Conservation (phyloP, 176 grass and related monocot genomes). For the Eragrostis curvula region DNA sequence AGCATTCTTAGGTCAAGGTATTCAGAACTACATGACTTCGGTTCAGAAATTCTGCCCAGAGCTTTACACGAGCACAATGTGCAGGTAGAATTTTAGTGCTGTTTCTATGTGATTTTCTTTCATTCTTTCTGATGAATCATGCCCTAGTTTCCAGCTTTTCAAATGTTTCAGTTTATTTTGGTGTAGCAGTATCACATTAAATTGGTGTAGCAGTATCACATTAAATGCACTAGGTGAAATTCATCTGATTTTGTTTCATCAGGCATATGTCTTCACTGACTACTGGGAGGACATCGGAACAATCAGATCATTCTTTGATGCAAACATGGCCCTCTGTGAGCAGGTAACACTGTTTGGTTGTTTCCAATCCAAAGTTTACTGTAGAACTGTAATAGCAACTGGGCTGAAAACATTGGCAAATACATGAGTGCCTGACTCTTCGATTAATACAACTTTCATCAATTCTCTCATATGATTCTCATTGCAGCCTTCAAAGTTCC, state of each 20-base stretch:
- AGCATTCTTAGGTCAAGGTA: constrained; percentile 62
- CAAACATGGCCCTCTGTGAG: constrained; percentile 78
- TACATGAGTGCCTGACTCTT: constrained; percentile 14
- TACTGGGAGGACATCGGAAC: constrained; percentile 94
- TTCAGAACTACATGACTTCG: constrained; percentile 70
- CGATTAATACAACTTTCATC: neutral
- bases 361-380: neutral
- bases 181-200: neutral
- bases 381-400: neutral
- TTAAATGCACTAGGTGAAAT: constrained; percentile 56
- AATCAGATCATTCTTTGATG: constrained; percentile 80
- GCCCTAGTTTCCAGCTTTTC: neutral
- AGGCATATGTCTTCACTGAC: constrained; percentile 71
- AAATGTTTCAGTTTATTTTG: neutral
- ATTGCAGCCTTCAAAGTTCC: constrained; percentile 65
- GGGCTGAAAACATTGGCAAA: neutral
- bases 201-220: neutral
- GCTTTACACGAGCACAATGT: constrained; percentile 64
- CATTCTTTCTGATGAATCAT: constrained; percentile 10
- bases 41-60: constrained; percentile 76
- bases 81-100: constrained; percentile 43
- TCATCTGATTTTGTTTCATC: constrained; percentile 1
- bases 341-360: constrained; percentile 47
- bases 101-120: neutral
- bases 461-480: constrained; percentile 9